Evolutionary conservation across 176 grass and related monocot species (phyloP).

Genomic region (Dactylis glomerata): DNA sequence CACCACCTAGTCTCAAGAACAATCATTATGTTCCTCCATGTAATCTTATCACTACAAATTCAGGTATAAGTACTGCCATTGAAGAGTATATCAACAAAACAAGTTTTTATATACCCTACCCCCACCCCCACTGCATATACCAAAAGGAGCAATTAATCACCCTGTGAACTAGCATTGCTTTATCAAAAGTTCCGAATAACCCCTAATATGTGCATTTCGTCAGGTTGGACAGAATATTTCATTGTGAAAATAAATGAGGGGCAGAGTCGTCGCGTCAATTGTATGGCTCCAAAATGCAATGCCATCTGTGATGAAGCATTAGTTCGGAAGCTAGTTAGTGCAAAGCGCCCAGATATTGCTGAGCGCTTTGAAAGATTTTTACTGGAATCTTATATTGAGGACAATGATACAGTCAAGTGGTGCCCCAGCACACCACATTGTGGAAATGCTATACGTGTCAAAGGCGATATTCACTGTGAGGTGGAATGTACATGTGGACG

Average conservation of each 20-base stretch:
- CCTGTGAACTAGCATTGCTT: not conserved
- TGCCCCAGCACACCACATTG: constrained; percentile 82
- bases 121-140: not conserved
- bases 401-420: constrained; percentile 90
- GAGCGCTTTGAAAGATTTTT: constrained; percentile 78
- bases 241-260: constrained; percentile 90
- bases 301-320: constrained; percentile 69
- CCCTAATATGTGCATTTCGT: constrained; percentile 25
- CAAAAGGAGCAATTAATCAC: not conserved
- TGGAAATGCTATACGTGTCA: constrained; percentile 82
- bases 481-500: constrained; percentile 81
- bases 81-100: not conserved
- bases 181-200: constrained; percentile 2
- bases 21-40: not conserved
- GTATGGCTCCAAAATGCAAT: constrained; percentile 79
- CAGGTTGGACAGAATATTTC: constrained; percentile 87
- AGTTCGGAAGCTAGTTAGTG: constrained; percentile 65
- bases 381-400: constrained; percentile 87
- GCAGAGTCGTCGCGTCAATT: constrained; percentile 67
- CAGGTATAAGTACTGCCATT: not conserved
- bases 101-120: not conserved
- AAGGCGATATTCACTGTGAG: constrained; percentile 79
- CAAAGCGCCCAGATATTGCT: constrained; percentile 56
- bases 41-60: constrained; percentile 1
- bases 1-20: not conserved